A percentile compares a stretch with the other conserved stretches of the same genome.
These are phyloP conservation scores for Trichophaea hybrida DNA, from an alignment of 2,329 filamentous ascomycete genomes.

Conservation along the genomic window DNA sequence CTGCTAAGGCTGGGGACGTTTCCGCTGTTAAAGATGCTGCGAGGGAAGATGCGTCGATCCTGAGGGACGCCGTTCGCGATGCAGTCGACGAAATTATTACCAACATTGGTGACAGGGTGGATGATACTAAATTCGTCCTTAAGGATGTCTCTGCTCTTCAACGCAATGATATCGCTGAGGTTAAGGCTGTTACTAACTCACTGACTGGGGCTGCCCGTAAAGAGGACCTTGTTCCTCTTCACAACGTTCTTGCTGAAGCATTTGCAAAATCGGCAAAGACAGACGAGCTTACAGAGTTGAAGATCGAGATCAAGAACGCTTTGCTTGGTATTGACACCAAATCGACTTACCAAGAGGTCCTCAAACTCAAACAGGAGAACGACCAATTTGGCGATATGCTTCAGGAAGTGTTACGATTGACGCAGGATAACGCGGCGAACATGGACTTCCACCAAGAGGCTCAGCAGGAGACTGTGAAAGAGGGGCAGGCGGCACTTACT, in stretches of 20 bases:
- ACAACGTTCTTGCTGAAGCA: slow-evolving; percentile 16
- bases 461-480: slow-evolving; percentile 8
- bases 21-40: neutral
- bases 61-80: slow-evolving; percentile 13
- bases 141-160: slow-evolving; percentile 17
- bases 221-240: slow-evolving; percentile 18
- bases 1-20: neutral
- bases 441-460: slow-evolving; percentile 16
- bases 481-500: slow-evolving; percentile 10
- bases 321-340: slow-evolving; percentile 11
- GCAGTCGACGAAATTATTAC: slow-evolving; percentile 17
- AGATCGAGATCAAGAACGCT: slow-evolving; percentile 12
- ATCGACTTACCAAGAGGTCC: slow-evolving; percentile 8
- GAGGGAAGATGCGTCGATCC: neutral
- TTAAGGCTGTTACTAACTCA: slow-evolving; percentile 4
- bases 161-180: slow-evolving; percentile 14
- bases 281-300: slow-evolving; percentile 18
- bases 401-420: slow-evolving; percentile 12
- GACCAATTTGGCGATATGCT: slow-evolving; percentile 10
- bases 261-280: slow-evolving; percentile 19
- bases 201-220: slow-evolving; percentile 8
- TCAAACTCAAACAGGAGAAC: slow-evolving; percentile 16
- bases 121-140: slow-evolving; percentile 17
- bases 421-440: slow-evolving; percentile 14
- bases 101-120: slow-evolving; percentile 11